These are phyloP conservation scores for Hyaloscypha variabilis DNA, from an alignment of 495 filamentous ascomycete genomes.

Conservation along the genomic window DNA sequence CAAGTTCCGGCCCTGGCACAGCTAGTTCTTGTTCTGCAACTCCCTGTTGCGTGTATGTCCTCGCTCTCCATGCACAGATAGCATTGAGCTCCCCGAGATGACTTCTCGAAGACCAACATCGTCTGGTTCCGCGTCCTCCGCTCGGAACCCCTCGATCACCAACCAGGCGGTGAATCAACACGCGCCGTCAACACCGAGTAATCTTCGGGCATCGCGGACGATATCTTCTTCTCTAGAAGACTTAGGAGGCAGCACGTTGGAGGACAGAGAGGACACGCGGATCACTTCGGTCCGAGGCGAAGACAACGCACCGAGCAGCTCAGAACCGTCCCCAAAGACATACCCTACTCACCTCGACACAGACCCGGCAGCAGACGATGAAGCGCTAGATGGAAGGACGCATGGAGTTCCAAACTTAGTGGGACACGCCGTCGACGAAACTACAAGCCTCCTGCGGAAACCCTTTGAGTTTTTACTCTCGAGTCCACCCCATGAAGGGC, in stretches of 20 bases:
- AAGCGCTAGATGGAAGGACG: conserved; percentile 3
- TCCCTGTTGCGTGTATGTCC: conserved; percentile 2
- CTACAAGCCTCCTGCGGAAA: conserved; percentile 44
- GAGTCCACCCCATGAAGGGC: conserved; percentile 46
- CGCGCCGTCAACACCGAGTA: conserved; percentile 24
- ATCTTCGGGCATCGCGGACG: conserved; percentile 28
- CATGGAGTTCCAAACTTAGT: conserved; percentile 2
- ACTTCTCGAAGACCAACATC: conserved; percentile 18
- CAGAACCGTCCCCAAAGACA: conserved; percentile 26
- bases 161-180: conserved; percentile 12
- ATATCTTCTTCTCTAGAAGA: conserved; percentile 23
- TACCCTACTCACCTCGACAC: conserved; percentile 20
- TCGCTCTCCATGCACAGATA: not conserved
- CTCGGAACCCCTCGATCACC: conserved; percentile 12
- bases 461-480: conserved; percentile 30
- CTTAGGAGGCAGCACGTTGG: not conserved
- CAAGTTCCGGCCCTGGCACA: not conserved
- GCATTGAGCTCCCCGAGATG: conserved; percentile 3
- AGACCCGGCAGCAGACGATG: conserved; percentile 20
- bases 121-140: conserved; percentile 3
- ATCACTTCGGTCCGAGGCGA: not conserved
- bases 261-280: not conserved
- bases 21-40: not conserved
- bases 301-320: conserved; percentile 18
- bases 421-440: conserved; percentile 36